Base-by-base conservation (phyloP, 345 rosid species). In the Melaleuca quinquenervia region DNA sequence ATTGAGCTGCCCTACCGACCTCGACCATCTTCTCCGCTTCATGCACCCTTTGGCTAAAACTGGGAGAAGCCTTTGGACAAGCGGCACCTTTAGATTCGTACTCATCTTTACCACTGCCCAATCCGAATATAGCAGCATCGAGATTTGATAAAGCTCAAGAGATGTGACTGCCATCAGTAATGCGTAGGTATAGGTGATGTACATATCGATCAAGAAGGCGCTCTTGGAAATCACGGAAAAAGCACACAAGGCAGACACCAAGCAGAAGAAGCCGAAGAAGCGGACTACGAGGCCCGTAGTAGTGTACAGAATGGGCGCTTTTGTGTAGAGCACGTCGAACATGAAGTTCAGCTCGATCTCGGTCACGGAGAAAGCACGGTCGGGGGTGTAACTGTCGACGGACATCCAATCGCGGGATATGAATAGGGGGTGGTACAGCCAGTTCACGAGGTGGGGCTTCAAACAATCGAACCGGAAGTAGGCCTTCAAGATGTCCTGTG, bases 331-430 rank as follows among this genome's bases (percentile, higher is more conserved):
- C 11, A 16, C 21, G 29, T 82, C 83, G 21, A 49, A 82, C 50
- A 48, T 51, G 52, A 82, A 82, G 29, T 51, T 51, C 12, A 82
- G 83, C 52, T 82, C 83, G 15, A 82, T 82, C 83, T 82, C 83
- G 9, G 83, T 3, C 52, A 82, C 5, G 29, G 18, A 21, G 83
- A 82, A 82, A 45, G 53, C 53, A 82, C 21, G 52, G n/a, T 26
- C 3, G 15, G 53, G 11, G 10, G 50, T 5, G n/a, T 45, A 82
- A 51, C 3, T 52, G 8, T 82, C 36, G 1, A 82, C 29, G n/a
- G 83, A 82, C 52, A 82, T 45, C 27, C 49, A 82, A 13, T 24
- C 45, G 6, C 48, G 18, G 52, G 27, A 26, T 29, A 82, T 24
- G 18, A 45, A 82, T 2, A 7, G 32, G 8, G 83, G 83, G 32